Conservation (phyloP, 2,329 filamentous ascomycete species). For the Penicillium thymicola region DNA sequence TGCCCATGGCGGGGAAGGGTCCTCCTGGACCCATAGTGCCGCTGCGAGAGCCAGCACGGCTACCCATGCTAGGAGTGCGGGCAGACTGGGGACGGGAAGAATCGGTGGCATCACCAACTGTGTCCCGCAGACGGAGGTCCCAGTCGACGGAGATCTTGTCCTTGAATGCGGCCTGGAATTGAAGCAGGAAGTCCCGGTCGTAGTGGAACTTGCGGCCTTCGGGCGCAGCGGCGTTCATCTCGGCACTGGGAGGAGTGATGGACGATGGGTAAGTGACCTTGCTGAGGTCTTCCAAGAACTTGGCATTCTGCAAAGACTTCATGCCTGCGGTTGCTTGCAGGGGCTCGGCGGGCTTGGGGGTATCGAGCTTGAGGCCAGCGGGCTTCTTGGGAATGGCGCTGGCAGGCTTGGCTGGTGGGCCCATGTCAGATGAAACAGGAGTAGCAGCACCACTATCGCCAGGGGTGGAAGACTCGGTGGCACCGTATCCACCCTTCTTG, state of each 20-base stretch:
- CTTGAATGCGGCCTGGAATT: constrained; percentile 94
- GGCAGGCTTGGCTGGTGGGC: constrained; percentile 53
- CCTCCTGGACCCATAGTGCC: not conserved
- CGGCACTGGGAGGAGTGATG: constrained; percentile 85
- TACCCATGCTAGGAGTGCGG: constrained; percentile 48
- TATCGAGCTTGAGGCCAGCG: constrained; percentile 81
- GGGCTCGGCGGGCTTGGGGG: constrained; percentile 81
- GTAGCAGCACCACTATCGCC: constrained; percentile 47
- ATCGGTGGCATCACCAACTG: constrained; percentile 68
- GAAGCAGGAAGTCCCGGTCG: constrained; percentile 89
- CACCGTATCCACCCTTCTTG: constrained; percentile 40
- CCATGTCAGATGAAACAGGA: constrained; percentile 43
- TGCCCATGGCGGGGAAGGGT: constrained; percentile 58
- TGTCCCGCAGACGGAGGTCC: constrained; percentile 79
- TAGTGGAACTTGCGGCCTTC: constrained; percentile 85
- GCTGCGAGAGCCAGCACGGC: constrained; percentile 51
- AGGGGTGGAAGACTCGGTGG: constrained; percentile 40
- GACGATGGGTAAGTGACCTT: constrained; percentile 78
- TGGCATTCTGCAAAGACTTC: constrained; percentile 86
- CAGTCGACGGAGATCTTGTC: constrained; percentile 96
- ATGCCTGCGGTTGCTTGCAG: constrained; percentile 91
- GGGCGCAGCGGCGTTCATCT: constrained; percentile 72
- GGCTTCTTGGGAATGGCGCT: constrained; percentile 69
- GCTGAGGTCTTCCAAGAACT: constrained; percentile 77
- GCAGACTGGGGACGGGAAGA: constrained; percentile 62